Conservation (phyloP, 768 basidiomycete species). For the Leccinellum rugosiceps region DNA sequence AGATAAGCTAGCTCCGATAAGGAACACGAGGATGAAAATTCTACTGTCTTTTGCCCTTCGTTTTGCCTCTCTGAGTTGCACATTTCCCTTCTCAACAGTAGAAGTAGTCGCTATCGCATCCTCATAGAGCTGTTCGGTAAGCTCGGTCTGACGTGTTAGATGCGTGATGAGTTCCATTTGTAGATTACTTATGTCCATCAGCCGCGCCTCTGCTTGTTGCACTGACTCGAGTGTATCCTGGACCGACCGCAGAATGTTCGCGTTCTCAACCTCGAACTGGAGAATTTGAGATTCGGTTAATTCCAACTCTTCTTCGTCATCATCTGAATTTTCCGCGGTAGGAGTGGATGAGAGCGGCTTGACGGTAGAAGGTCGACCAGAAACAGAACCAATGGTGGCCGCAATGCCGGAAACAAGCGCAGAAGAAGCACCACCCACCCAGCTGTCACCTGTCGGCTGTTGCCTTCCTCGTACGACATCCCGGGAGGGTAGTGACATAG, state of each 20-base stretch:
- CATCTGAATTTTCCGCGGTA: conserved; percentile 44
- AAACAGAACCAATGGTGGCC: conserved; percentile 53
- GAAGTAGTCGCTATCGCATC: conserved; percentile 88
- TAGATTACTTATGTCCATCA: conserved; percentile 90
- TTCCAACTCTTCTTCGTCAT: conserved; percentile 78
- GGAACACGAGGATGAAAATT: conserved; percentile 86
- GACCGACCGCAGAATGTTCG: conserved; percentile 76
- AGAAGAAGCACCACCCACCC: conserved; percentile 60
- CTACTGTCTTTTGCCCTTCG: conserved; percentile 83
- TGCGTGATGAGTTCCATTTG: conserved; percentile 91
- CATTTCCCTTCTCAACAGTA: conserved; percentile 86
- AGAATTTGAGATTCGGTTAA: conserved; percentile 85
- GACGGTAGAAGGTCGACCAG: conserved; percentile 30
- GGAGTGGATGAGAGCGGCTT: conserved; percentile 30
- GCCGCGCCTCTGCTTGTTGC: conserved; percentile 84
- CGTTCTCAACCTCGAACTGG: conserved; percentile 92
- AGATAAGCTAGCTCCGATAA: conserved; percentile 88
- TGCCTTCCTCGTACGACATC: conserved; percentile 21
- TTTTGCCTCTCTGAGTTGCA: conserved; percentile 85
- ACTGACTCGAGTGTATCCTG: conserved; percentile 87
- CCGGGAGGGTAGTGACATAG: conserved; percentile 41
- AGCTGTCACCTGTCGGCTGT: conserved; percentile 40
- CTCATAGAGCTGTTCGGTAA: conserved; percentile 91
- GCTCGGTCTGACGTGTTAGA: conserved; percentile 83
- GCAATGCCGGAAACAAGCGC: conserved; percentile 54